Conservation (phyloP, 2,329 filamentous ascomycete genomes). For the Davidsoniella eucalypti region DNA sequence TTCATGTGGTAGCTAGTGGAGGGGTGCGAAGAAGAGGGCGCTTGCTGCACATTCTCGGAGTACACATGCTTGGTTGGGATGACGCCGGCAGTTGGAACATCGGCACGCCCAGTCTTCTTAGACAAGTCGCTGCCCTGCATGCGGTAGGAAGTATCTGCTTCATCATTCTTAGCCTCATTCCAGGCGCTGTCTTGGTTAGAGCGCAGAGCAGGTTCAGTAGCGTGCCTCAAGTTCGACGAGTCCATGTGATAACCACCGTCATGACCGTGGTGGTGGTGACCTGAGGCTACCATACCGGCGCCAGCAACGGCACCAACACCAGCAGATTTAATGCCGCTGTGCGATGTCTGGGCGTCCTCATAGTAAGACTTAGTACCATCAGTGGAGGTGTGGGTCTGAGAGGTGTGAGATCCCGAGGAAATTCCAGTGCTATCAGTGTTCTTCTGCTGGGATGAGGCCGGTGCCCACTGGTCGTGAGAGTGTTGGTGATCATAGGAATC, state of each 20-base stretch:
- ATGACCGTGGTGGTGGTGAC: conserved; percentile 1
- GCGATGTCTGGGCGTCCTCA: background rate
- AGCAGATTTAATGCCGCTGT: background rate
- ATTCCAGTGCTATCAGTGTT: conserved; percentile 2
- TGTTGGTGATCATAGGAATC: background rate
- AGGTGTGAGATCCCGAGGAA: background rate
- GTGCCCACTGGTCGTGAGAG: background rate
- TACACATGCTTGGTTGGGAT: conserved; percentile 1
- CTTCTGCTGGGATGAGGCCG: conserved; percentile 6
- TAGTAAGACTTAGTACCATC: conserved; percentile 8
- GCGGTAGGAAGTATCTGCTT: conserved; percentile 2
- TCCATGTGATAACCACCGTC: conserved; percentile 2
- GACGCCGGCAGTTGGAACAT: conserved; percentile 1
- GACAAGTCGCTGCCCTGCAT: conserved; percentile 4
- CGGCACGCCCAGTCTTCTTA: background rate
- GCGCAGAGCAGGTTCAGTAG: conserved; percentile 5
- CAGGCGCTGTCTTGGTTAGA: background rate
- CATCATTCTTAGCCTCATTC: background rate
- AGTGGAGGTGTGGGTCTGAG: background rate
- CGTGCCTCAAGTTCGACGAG: background rate
- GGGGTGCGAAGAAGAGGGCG: background rate
- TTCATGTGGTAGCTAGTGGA: conserved; percentile 7
- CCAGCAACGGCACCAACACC: background rate
- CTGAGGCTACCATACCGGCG: background rate
- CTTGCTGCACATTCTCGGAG: background rate